Percentiles rank a stretch among this genome's conserved stretches.
phyloP scores from a whole-genome alignment of 352 stramenopile genomes.

The Phytophthora citrophthora region DNA sequence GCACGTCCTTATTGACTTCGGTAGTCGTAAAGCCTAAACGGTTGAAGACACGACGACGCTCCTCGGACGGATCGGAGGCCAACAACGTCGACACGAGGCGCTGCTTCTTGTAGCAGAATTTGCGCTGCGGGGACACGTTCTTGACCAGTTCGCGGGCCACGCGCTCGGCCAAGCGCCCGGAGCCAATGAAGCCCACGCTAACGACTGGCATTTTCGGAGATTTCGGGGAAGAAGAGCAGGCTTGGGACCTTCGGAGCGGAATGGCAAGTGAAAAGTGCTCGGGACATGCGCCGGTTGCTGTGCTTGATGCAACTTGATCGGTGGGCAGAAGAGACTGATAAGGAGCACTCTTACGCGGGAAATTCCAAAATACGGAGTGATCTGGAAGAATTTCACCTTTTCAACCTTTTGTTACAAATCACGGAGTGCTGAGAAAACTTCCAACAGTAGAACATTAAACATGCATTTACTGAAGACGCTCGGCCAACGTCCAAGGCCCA shows the following conservation, averaged over 20 bases:
- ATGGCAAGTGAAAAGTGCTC: slow-evolving; percentile 17
- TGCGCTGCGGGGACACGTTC: slow-evolving; percentile 62
- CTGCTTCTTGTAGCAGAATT: slow-evolving; percentile 81
- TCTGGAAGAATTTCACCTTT: too few species aligned
- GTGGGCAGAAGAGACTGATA: slow-evolving; percentile 1
- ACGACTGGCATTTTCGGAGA: slow-evolving; percentile 38
- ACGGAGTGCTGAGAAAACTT: too few species aligned
- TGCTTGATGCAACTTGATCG: slow-evolving; percentile 1
- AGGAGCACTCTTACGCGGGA: too few species aligned
- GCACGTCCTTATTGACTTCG: slow-evolving; percentile 56
- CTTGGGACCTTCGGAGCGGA: slow-evolving; percentile 9
- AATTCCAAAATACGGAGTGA: too few species aligned
- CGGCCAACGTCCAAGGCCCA: too few species aligned
- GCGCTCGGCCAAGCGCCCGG: slow-evolving; percentile 64
- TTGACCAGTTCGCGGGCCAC: slow-evolving; percentile 69
- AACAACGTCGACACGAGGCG: slow-evolving; percentile 72
- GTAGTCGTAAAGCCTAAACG: slow-evolving; percentile 72
- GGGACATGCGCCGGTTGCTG: slow-evolving; percentile 1
- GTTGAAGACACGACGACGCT: slow-evolving; percentile 65
- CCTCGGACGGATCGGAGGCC: slow-evolving; percentile 64
- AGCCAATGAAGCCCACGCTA: slow-evolving; percentile 79
- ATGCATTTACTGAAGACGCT: too few species aligned
- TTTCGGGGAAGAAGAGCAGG: not conserved
- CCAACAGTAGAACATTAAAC: too few species aligned
- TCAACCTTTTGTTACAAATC: too few species aligned